Evolutionary conservation across 1,284 basidiomycete species (phyloP).

Genomic region (Cutaneotrichosporon arboriforme): DNA sequence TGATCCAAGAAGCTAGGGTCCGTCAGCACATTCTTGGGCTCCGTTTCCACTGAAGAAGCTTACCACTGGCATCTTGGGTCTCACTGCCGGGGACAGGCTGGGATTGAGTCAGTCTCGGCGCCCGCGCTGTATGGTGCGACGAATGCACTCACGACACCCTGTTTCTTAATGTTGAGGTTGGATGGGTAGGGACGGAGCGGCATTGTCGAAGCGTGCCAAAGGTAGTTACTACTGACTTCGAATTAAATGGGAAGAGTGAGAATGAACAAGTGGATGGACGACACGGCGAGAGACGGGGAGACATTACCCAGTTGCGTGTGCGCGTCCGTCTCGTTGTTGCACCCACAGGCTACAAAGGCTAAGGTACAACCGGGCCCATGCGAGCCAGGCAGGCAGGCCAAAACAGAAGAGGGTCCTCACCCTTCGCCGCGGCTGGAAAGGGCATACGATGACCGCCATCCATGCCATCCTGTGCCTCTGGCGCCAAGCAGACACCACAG

Average conservation of each 20-base stretch:
- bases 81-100: constrained; percentile 35
- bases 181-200: constrained; percentile 24
- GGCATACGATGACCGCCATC: too few relatives aligned
- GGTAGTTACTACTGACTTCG: too few relatives aligned
- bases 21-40: neutral
- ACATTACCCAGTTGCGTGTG: neutral
- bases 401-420: too few relatives aligned
- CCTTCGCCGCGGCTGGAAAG: too few relatives aligned
- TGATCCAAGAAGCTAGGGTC: constrained; percentile 3
- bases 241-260: neutral
- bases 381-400: too few relatives aligned
- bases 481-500: too few relatives aligned
- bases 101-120: neutral
- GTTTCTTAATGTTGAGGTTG: constrained; percentile 26
- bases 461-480: too few relatives aligned
- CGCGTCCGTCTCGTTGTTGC: too few relatives aligned
- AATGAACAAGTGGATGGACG: neutral
- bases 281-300: neutral
- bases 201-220: constrained; percentile 16
- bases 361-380: too few relatives aligned
- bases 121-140: neutral
- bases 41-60: constrained; percentile 1
- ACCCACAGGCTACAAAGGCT: too few relatives aligned
- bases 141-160: constrained; percentile 32
- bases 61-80: constrained; percentile 29